These are phyloP conservation scores for Didymella exigua DNA, from an alignment of 2,329 filamentous ascomycete species.

Conservation along the genomic window DNA sequence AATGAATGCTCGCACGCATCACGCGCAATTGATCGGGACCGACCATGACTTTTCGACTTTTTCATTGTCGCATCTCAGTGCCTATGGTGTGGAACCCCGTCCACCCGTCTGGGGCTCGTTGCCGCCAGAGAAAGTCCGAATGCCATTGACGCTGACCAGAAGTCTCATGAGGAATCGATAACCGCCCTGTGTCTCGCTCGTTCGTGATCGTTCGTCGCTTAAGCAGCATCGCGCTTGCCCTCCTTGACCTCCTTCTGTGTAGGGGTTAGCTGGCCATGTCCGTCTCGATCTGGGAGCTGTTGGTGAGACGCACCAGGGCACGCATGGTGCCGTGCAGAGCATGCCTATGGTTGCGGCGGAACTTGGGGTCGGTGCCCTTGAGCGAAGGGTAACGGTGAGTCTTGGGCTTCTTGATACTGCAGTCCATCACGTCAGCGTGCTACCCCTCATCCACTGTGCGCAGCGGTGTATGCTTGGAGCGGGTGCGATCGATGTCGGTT, in stretches of 20 bases:
- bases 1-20: conserved; percentile 26
- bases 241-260: conserved; percentile 94
- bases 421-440: conserved; percentile 27
- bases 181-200: conserved; percentile 43
- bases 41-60: conserved; percentile 44
- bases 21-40: conserved; percentile 28
- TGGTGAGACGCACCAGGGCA: conserved; percentile 77
- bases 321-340: conserved; percentile 98
- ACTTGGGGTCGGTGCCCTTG: conserved; percentile 99
- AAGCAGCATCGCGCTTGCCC: conserved; percentile 89
- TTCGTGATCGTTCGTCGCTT: conserved; percentile 51
- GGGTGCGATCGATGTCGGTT: conserved; percentile 3
- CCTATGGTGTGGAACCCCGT: conserved; percentile 42
- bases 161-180: conserved; percentile 49
- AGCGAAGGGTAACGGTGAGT: conserved; percentile 98
- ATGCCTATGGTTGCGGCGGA: conserved; percentile 99
- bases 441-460: conserved; percentile 10
- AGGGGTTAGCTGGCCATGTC: conserved; percentile 31
- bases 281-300: neutral
- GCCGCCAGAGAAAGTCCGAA: conserved; percentile 47
- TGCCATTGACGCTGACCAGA: conserved; percentile 51
- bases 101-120: conserved; percentile 43
- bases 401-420: conserved; percentile 99
- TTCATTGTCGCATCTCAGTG: conserved; percentile 48
- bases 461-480: neutral